Base-by-base conservation (phyloP, 1,139 yeast species). In the Suhomyces anneliseae region DNA sequence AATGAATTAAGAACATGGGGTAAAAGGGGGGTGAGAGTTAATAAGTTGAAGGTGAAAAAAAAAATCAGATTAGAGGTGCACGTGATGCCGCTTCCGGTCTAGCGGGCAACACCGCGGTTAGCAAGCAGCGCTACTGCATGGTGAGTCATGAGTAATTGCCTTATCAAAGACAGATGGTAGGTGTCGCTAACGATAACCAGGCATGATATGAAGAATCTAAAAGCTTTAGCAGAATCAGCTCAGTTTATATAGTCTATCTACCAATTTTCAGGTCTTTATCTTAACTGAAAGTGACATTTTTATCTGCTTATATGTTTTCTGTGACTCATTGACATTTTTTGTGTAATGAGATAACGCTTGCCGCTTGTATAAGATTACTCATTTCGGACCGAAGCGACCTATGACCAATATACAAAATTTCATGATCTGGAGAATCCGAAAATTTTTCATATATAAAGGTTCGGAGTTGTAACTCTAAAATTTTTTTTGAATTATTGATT, bases 311-410 rank as follows among this genome's bases (percentile, higher is more conserved):
- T 43, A 42, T 38, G 29, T 24, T 37, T 27, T n/a, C 36, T 39
- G 45, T 49, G 53, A 47, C 44, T 49, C 53, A 49, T 49, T 40
- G 42, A 42, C 38, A 33, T 19, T n/a, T 38, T 47, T 49, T 49
- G 50, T 42, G 52, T 40, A 40, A 43, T 29, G 44, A 34, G 51
- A 48, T 48, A 48, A 46, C 47, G 46, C 45, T 39, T 44, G 52
- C 52, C 52, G 52, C 52, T 38, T 29, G 14, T 33, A 19, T 27
- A 32, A 34, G 38, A 46, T 46, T 49, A 46, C 52, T 44, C 46
- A 42, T 42, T 49, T 42, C 33, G 46, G 50, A 33, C 44, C 46
- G 41, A 36, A 43, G 44, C 45, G 43, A 34, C 39, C 31, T 38
- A 43, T 47, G 44, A 46, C 47, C 36, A 10, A 44, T 34, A 27